Evolutionary conservation across 2,329 filamentous ascomycete species (phyloP), one percentile per base, ranked within the genome.

Genomic region (Pseudogymnoascus sp.): DNA sequence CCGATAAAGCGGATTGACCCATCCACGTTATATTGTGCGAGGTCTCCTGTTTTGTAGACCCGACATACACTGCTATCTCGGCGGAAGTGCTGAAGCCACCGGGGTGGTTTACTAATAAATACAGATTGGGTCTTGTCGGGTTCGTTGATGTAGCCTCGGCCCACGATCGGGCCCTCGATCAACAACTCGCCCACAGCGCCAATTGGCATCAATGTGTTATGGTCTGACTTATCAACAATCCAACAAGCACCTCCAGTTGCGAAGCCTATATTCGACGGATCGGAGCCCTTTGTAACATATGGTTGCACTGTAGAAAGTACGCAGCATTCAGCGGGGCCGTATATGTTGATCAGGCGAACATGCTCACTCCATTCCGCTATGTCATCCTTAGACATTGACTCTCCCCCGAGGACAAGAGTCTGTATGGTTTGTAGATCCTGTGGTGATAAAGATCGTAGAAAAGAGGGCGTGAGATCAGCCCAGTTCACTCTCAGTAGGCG

Each of bases 21-120:
- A 67, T 87, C 80, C 58, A 82, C 74, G 28, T 86, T 70, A 43
- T 86, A 75, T 37, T 84, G 76, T 5, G 86, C 85, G 1, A 87
- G 72, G 69, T 87, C 85, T 8, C 85, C 85, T 7, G 84, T 87
- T n/a, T 83, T 78, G 66, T 87, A 87, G 16, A 86, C 75, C 39
- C 37, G 41, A n/a, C n/a, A n/a, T n/a, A n/a, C n/a, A n/a, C n/a
- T n/a, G n/a, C n/a, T n/a, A n/a, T n/a, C n/a, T n/a, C n/a, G n/a
- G n/a, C n/a, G n/a, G n/a, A n/a, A n/a, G n/a, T n/a, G n/a, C n/a
- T n/a, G n/a, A n/a, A n/a, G n/a, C n/a, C n/a, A n/a, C 30, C 28
- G 28, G 7, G 28, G 4, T 30, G 4, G 4, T 30, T 4, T 4
- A 22, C 62, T 61, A 12, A 65, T 47, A 3, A 68, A 47, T 3